Base-by-base conservation (phyloP, 2,329 filamentous ascomycete species). In the Emmonsiellopsis sp. region DNA sequence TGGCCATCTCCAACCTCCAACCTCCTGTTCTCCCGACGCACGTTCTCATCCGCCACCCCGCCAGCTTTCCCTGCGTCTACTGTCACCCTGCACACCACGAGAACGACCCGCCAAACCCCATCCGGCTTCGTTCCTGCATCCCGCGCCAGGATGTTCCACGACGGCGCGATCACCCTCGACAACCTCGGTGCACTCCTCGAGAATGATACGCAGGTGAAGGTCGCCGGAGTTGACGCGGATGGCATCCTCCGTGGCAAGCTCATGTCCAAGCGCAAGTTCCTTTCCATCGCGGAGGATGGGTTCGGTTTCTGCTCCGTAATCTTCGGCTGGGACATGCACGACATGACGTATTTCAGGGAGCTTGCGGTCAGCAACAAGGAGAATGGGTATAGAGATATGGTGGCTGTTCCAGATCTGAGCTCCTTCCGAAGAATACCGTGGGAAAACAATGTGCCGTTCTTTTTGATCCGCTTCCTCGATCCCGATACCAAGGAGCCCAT, bases 281-380 rank as follows among this genome's bases (percentile, higher is more conserved):
- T 95, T 38, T 89, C 87, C 32, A 81, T 95, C 51, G 85, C 85
- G n/a, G 72, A 81, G 42, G 79, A 83, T 44, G 91, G 90, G 50
- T 95, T 95, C 63, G 91, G 90, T 52, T 95, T 95, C 77, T 95
- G 91, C 76, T 93, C 87, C 16, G 89, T 95, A 61, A 83, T 95
- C 59, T 95, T 95, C 64, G 90, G 91, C 67, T 95, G 91, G 91
- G 90, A 96, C 71, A 95, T 95, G 89, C 90, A 96, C 71, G 91
- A 96, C 66, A 79, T 83, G 74, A 94, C 89, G 9, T 96, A 95
- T 70, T 85, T 88, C 68, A 83, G 80, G 62, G 90, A 95, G 72
- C 80, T 95, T 58, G 81, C 81, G 64, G 86, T 95, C 69, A 93
- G 88, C 72, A 95, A 95, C 73, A 87, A 87, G 61, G 85, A 89